Evolutionary conservation across 1,284 basidiomycete genomes (phyloP).

Genomic region (Gomphus bonarii): DNA sequence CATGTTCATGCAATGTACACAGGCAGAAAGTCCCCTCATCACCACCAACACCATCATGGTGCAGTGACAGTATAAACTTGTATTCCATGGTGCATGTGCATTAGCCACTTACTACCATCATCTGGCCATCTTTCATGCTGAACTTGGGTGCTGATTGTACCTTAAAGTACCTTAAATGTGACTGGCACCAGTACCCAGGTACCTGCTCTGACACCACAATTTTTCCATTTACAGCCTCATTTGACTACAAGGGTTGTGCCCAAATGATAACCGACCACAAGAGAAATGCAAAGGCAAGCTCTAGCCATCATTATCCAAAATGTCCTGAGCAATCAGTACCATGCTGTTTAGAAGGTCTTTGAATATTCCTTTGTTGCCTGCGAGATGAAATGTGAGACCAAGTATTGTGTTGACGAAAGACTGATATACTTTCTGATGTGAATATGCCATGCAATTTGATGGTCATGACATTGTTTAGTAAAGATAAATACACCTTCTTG

Average conservation of each 20-base stretch:
- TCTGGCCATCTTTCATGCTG: conserved; percentile 83
- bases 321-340: conserved; percentile 66
- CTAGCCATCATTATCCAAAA: conserved; percentile 66
- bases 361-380: conserved; percentile 77
- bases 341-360: conserved; percentile 65
- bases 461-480: conserved; percentile 78
- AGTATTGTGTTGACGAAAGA: not conserved
- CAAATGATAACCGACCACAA: conserved; percentile 70
- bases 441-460: conserved; percentile 80
- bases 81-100: too few species aligned
- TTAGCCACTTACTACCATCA: conserved; percentile 52
- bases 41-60: too few species aligned
- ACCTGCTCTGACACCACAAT: conserved; percentile 40
- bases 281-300: conserved; percentile 77
- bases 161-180: conserved; percentile 81
- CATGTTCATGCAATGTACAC: too few species aligned
- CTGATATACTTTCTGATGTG: conserved; percentile 68
- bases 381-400: not conserved
- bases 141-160: conserved; percentile 69
- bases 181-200: conserved; percentile 81
- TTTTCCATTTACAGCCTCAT: conserved; percentile 23
- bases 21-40: too few species aligned
- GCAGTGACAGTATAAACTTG: too few species aligned
- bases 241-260: conserved; percentile 42
- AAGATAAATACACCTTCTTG: conserved; percentile 80